Evolutionary conservation across 2,329 filamentous ascomycete genomes (phyloP).

Genomic region (Ophiostoma australiae): DNA sequence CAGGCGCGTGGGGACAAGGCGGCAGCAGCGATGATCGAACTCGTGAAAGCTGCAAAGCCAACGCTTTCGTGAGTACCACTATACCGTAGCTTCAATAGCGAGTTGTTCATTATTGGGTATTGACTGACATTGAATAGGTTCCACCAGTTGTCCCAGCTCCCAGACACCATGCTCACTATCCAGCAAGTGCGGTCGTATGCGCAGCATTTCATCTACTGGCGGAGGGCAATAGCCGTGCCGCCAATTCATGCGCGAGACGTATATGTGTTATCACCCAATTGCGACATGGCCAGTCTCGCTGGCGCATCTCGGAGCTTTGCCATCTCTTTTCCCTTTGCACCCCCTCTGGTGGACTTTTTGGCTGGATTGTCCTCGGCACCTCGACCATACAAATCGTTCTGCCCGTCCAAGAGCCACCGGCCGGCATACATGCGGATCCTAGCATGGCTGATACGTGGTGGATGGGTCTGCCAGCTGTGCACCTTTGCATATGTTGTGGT

Average conservation of each 20-base stretch:
- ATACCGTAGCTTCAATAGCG: neutral
- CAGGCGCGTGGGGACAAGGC: conserved; percentile 72
- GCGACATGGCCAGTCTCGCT: conserved; percentile 67
- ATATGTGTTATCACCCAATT: conserved; percentile 89
- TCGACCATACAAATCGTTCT: conserved; percentile 74
- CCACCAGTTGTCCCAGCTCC: conserved; percentile 60
- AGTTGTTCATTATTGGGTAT: neutral
- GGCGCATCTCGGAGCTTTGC: conserved; percentile 68
- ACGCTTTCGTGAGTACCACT: conserved; percentile 52
- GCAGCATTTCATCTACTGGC: conserved; percentile 93
- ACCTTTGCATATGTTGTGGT: conserved; percentile 88
- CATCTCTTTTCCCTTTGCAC: conserved; percentile 74
- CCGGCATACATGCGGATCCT: conserved; percentile 84
- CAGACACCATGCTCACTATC: conserved; percentile 65
- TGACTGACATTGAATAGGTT: conserved; percentile 37
- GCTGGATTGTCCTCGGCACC: conserved; percentile 74
- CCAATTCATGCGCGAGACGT: conserved; percentile 84
- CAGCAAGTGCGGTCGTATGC: conserved; percentile 81
- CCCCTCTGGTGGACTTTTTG: conserved; percentile 81
- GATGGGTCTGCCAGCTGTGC: conserved; percentile 89
- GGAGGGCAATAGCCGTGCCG: conserved; percentile 83
- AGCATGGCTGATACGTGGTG: conserved; percentile 85
- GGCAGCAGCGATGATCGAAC: conserved; percentile 72
- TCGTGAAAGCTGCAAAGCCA: conserved; percentile 68
- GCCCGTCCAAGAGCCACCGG: conserved; percentile 82